Base-by-base conservation (phyloP, 2,329 filamentous ascomycete genomes). In the Stemphylium lycopersici region DNA sequence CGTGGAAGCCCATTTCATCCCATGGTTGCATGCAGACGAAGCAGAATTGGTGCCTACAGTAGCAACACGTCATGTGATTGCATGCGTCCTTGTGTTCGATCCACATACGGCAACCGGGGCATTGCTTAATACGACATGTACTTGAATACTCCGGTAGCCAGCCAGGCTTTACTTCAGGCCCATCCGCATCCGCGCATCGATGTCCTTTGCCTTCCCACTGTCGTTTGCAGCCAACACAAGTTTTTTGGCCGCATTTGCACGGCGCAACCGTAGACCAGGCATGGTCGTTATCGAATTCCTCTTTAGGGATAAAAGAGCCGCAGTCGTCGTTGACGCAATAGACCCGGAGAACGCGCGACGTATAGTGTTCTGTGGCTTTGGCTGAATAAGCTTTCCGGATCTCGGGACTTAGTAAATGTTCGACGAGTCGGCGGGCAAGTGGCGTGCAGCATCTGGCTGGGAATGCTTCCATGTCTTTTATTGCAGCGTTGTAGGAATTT, bases 71-170 rank as follows among this genome's bases (percentile, higher is more conserved):
- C 59, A 62, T 57, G 11, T 61, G 57, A 37, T 62, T 62, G 26
- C 59, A 65, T 4, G 57, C 57, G 10, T 61, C 55, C 7, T 42
- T 33, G n/a, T 48, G 55, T 38, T 65, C 47, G 37, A 62, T 56
- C 55, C 56, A 57, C 3, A 41, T 31, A 12, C 31, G 38, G 33
- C 62, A 59, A 2, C 31, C 31, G 1, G 59, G 59, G 48, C 59
- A 65, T 13, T 26, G 53, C 24, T 65, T 65, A 26, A 49, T 55
- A 6, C 59, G 59, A 34, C 48, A 59, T 18, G 40, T 40, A 2
- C 16, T 1, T 1, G 52, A 38, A 36, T 65, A 65, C 4, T 46
- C 38, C 1, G 57, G 57, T 2, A 62, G 11, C 57, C 59, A 62
- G 6, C 32, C 32, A n/a, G 57, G 59, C 12, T 40, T 38, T 4